phyloP scores from a whole-genome alignment of 1,284 basidiomycete species.

The Moniliophthora roreri region DNA sequence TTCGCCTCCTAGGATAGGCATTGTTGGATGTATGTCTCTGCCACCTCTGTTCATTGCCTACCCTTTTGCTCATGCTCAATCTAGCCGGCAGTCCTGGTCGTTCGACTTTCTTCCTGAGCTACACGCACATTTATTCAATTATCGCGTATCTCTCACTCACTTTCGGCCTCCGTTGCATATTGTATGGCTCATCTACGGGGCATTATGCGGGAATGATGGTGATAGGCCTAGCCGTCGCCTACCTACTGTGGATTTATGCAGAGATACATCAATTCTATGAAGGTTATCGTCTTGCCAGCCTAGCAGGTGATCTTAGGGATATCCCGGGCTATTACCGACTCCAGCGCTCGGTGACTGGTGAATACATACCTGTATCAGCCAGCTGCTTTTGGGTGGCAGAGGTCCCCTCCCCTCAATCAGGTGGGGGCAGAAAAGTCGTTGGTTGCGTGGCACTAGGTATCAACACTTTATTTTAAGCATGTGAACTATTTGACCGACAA shows the following conservation, averaged over 20 bases:
- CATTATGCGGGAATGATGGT: not conserved
- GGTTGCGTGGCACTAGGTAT: slow-evolving; percentile 4
- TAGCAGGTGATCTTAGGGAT: slow-evolving; percentile 1
- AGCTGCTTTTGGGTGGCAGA: slow-evolving; percentile 3
- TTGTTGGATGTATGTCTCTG: too few relatives aligned
- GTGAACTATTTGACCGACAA: not conserved
- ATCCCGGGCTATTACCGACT: slow-evolving; percentile 1
- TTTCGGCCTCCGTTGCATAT: not conserved
- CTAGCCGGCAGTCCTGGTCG: slow-evolving; percentile 3
- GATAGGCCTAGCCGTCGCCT: not conserved
- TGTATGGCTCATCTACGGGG: not conserved
- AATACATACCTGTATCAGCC: not conserved
- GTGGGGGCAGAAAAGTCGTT: not conserved
- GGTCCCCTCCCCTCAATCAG: not conserved
- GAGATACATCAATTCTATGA: not conserved
- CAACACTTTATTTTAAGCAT: not conserved
- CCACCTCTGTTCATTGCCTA: too few relatives aligned
- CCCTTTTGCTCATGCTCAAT: too few relatives aligned
- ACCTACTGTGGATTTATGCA: not conserved
- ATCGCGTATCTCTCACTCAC: not conserved
- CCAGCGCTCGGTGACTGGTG: not conserved
- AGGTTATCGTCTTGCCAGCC: slow-evolving; percentile 2
- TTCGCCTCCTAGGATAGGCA: too few relatives aligned
- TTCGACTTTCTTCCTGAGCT: not conserved
- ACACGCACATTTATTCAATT: not conserved